Base-by-base conservation (phyloP, 75 land plant genomes). In the Cryptomeria japonica region DNA sequence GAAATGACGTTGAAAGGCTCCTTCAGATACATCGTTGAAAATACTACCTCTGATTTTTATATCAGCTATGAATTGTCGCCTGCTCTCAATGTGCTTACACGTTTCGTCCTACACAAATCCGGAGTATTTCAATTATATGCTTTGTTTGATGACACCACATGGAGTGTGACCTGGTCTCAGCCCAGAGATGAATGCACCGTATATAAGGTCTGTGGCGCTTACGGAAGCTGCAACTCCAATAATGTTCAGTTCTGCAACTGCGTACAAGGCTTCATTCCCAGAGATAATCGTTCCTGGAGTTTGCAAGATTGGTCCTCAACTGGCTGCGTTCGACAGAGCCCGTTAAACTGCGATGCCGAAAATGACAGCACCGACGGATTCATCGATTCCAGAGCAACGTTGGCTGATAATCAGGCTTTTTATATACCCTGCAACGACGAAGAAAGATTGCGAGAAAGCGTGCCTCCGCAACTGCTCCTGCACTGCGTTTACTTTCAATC, bases 391-490 rank as follows among this genome's bases (percentile, higher is more conserved):
- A 84, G 36, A 14, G 28, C 86, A 79, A 84, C 80, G 10, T 61
- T 75, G 39, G 86, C 88, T 9, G 86, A 34, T 7, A 41, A 84
- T 31, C 5, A 19, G 2, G 28, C 3, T 44, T 22, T 4, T 2
- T 42, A 42, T 28, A 41, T 36, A n/a, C 76, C 22, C 38, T 56
- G 25, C 51, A 7, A 37, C 32, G 18, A 55, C 86, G 6, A 44
- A 70, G 84, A 36, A 32, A 2, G 85, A 73, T 13, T 91, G 92
- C 78, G 84, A 89, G 84, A 64, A 76, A 25, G 84, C 53, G 3
- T 91, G 92, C 85, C 61, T 87, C 47, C 56, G 6, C 37, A 76
- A 90, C 80, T 90, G 89, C 42, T 87, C 90, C 1, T 91, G 92
- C 72, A 72, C 76, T 31, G 92, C 88, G 1, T 83, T 83, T 38